phyloP scores from a whole-genome alignment of 2,329 filamentous ascomycete species.

The Sphaerostilbella broomeana region DNA sequence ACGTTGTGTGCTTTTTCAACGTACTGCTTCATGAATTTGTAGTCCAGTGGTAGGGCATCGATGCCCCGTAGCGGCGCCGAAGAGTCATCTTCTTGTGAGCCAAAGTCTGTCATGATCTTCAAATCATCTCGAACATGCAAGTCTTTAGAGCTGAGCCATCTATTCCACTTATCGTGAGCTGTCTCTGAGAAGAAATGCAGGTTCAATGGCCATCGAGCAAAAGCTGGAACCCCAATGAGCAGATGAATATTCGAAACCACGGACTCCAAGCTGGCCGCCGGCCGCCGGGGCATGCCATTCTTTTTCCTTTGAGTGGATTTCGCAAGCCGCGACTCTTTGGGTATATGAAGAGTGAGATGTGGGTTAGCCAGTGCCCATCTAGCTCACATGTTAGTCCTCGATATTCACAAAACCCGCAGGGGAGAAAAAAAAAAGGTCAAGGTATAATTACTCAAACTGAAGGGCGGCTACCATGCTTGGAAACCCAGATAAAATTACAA shows the following conservation, averaged over 20 bases:
- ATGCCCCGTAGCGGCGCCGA: slow-evolving; percentile 38
- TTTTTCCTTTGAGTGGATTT: slow-evolving; percentile 44
- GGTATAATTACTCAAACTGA: slow-evolving; percentile 89
- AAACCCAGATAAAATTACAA: slow-evolving; percentile 79
- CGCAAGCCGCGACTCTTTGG: slow-evolving; percentile 53
- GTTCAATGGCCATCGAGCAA: slow-evolving; percentile 73
- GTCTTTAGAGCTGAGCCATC: slow-evolving; percentile 45
- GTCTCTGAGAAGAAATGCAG: slow-evolving; percentile 72
- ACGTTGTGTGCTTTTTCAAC: slow-evolving; percentile 49
- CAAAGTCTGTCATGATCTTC: slow-evolving; percentile 52
- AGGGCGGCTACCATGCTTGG: slow-evolving; percentile 79
- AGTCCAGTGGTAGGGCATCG: slow-evolving; percentile 48
- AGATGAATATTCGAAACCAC: slow-evolving; percentile 76
- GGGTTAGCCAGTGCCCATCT: slow-evolving; percentile 93
- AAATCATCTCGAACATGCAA: slow-evolving; percentile 43
- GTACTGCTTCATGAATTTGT: slow-evolving; percentile 45
- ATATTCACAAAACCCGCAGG: too few relatives aligned
- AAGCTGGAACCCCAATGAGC: slow-evolving; percentile 71
- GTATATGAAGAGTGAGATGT: slow-evolving; percentile 72
- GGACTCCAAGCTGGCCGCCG: slow-evolving; percentile 55
- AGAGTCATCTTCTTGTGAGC: slow-evolving; percentile 16
- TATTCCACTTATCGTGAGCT: slow-evolving; percentile 62
- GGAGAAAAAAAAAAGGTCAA: too few relatives aligned
- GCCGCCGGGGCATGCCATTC: slow-evolving; percentile 50
- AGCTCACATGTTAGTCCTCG: too few relatives aligned